These are phyloP conservation scores for Aspergillus sp. DNA, from an alignment of 2,329 filamentous ascomycete genomes.

Conservation along the genomic window DNA sequence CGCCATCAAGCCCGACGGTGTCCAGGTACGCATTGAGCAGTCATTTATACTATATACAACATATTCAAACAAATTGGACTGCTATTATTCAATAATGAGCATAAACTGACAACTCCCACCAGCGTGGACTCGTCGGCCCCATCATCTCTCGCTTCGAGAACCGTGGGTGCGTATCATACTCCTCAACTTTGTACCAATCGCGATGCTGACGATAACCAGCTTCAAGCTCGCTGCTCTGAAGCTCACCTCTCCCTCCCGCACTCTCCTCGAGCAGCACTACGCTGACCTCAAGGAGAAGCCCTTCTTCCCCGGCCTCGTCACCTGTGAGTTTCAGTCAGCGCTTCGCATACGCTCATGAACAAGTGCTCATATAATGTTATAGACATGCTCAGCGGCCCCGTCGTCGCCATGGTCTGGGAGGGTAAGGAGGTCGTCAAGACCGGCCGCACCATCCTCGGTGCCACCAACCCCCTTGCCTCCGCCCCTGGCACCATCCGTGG, in stretches of 20 bases:
- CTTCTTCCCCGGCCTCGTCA: constrained; percentile 93
- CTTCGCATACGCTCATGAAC: neutral
- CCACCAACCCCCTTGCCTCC: constrained; percentile 96
- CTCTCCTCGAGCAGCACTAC: constrained; percentile 98
- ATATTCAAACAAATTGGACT: constrained; percentile 1
- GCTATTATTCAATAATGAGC: neutral
- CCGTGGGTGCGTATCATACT: constrained; percentile 67
- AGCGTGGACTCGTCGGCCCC: constrained; percentile 96
- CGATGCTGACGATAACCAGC: constrained; percentile 47
- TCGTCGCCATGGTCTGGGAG: constrained; percentile 99
- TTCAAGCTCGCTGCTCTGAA: constrained; percentile 99
- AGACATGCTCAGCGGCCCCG: constrained; percentile 98
- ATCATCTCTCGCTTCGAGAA: constrained; percentile 98
- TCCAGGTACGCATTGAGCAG: constrained; percentile 68
- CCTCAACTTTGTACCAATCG: neutral
- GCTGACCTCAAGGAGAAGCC: constrained; percentile 87
- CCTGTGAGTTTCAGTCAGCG: constrained; percentile 62
- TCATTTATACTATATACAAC: neutral
- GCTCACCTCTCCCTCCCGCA: constrained; percentile 83
- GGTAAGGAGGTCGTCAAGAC: constrained; percentile 99
- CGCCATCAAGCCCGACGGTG: constrained; percentile 99
- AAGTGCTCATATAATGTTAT: constrained; percentile 15
- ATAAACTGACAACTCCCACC: constrained; percentile 28
- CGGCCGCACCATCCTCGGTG: constrained; percentile 90
- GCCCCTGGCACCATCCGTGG: constrained; percentile 97